A percentile compares a stretch with the other conserved stretches of the same genome.
Conservation (phyloP, 2,329 filamentous ascomycete genomes). For the Didymella keratinophila region DNA sequence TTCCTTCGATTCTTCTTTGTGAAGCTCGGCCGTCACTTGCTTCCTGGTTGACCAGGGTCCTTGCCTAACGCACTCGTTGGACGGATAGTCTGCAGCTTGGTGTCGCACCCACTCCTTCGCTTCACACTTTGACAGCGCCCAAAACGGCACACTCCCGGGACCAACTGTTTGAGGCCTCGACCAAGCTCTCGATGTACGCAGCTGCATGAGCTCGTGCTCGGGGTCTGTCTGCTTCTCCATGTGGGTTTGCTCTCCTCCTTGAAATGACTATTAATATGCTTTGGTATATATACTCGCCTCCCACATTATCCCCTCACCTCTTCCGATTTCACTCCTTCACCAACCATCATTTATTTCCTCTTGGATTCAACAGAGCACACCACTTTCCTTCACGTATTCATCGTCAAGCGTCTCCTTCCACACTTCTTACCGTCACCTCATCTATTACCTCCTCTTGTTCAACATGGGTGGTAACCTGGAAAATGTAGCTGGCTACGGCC, state of each 20-base stretch:
- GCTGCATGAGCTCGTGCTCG: constrained; percentile 46
- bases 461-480: constrained; percentile 55
- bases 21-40: constrained; percentile 39
- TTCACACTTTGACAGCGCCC: constrained; percentile 50
- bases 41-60: constrained; percentile 39
- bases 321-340: constrained; percentile 23
- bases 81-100: constrained; percentile 41
- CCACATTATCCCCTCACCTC: constrained; percentile 31
- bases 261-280: constrained; percentile 40
- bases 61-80: constrained; percentile 39
- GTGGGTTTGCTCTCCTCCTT: constrained; percentile 45
- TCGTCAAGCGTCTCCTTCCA: constrained; percentile 1
- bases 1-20: constrained; percentile 31
- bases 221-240: constrained; percentile 48
- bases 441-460: constrained; percentile 37
- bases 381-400: constrained; percentile 9
- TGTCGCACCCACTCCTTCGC: constrained; percentile 48
- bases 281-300: constrained; percentile 40
- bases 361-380: constrained; percentile 8
- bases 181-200: constrained; percentile 46
- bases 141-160: constrained; percentile 50
- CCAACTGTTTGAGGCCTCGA: constrained; percentile 51
- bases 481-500: constrained; percentile 51
- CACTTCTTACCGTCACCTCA: constrained; percentile 6
- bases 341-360: constrained; percentile 19